Percentiles rank a stretch among this genome's conserved stretches.
Conservation (phyloP, 2,329 filamentous ascomycete species). For the Chrysoporthe puriensis region DNA sequence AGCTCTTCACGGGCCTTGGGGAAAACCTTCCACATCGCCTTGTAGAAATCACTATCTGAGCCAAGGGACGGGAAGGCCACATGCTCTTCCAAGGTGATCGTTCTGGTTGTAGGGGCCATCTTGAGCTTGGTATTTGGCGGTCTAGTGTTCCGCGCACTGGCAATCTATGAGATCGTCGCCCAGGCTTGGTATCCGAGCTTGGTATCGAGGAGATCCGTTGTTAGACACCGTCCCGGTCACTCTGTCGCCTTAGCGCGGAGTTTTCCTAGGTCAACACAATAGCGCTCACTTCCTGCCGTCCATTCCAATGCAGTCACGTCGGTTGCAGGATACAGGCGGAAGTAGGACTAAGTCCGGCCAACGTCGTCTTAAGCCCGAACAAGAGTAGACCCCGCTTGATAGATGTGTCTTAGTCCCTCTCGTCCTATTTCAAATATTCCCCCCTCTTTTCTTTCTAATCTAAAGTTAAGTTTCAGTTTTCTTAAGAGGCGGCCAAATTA, state of each 20-base stretch:
- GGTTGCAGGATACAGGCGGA: neutral
- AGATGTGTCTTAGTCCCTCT: too few species aligned
- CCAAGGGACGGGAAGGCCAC: conserved; percentile 34
- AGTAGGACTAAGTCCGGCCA: neutral
- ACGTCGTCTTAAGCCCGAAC: neutral
- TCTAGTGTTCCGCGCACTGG: neutral
- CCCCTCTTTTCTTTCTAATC: too few species aligned
- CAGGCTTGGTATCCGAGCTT: neutral
- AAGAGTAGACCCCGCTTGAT: too few species aligned
- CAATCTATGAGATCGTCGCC: neutral
- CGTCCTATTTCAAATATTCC: too few species aligned
- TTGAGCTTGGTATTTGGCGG: neutral
- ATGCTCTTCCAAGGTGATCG: conserved; percentile 47
- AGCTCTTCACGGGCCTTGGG: conserved; percentile 32
- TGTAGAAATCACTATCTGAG: conserved; percentile 14
- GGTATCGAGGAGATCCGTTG: neutral
- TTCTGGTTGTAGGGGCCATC: neutral
- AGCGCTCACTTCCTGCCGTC: too few species aligned
- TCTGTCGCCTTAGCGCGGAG: neutral
- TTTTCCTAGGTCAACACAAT: neutral
- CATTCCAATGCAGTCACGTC: neutral
- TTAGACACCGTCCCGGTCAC: neutral
- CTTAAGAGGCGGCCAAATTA: neutral
- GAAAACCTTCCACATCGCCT: conserved; percentile 31
- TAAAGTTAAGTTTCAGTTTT: too few species aligned